Percentiles rank a stretch among this genome's conserved stretches.
Conservation (phyloP, 805 yeast species). For the Starmera amethionina region DNA sequence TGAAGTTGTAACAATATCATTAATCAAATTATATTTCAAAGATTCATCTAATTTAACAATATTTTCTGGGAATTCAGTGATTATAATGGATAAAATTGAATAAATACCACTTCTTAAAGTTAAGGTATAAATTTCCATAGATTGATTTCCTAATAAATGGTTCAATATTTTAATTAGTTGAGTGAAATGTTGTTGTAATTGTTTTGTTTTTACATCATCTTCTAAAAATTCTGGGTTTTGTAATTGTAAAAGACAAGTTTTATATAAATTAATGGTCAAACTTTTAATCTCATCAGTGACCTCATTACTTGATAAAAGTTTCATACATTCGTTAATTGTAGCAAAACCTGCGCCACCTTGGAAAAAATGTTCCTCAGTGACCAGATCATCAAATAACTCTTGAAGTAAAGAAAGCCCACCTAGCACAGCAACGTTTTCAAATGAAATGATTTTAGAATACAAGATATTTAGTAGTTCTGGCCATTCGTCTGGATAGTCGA, state of each 20-base stretch:
- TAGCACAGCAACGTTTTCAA: conserved; percentile 21
- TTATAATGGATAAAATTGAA: conserved; percentile 7
- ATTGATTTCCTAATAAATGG: conserved; percentile 3
- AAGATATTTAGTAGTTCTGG: conserved; percentile 51
- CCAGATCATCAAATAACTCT: conserved; percentile 78
- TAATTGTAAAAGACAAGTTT: conserved; percentile 42
- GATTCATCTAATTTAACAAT: neutral
- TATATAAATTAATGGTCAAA: conserved; percentile 41
- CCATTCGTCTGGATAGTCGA: conserved; percentile 96
- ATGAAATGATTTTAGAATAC: conserved; percentile 29
- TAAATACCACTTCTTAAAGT: conserved; percentile 5
- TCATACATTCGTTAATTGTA: conserved; percentile 40
- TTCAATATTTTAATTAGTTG: conserved; percentile 17
- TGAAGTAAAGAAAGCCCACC: conserved; percentile 54
- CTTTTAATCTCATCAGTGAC: conserved; percentile 31
- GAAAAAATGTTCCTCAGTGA: conserved; percentile 82
- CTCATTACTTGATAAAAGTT: conserved; percentile 24
- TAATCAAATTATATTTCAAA: conserved; percentile 1
- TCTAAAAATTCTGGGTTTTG: conserved; percentile 38
- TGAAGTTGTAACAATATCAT: conserved; percentile 8
- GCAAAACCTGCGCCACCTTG: conserved; percentile 56
- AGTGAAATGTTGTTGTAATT: conserved; percentile 12
- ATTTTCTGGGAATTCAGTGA: conserved; percentile 15
- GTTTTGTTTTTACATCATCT: conserved; percentile 24
- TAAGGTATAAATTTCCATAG: conserved; percentile 3